Conservation (phyloP, 2,329 filamentous ascomycete species). For the Aspergillaceae sp. region DNA sequence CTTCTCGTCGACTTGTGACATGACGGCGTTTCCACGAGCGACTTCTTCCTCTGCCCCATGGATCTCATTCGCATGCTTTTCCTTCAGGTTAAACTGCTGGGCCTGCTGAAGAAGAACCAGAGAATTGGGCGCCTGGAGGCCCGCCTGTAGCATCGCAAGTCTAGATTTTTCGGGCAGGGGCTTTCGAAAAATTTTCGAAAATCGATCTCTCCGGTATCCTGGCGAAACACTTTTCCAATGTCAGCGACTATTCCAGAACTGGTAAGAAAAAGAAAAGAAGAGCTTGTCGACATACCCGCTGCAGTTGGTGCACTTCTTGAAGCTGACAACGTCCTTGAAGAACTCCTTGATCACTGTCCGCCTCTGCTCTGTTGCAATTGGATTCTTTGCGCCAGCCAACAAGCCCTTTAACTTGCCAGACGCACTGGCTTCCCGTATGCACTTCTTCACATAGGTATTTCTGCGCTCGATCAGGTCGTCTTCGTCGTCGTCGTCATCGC, state of each 20-base stretch:
- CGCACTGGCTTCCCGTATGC: slow-evolving; percentile 54
- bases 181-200: slow-evolving; percentile 89
- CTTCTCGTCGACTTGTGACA: slow-evolving; percentile 23
- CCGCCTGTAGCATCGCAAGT: slow-evolving; percentile 62
- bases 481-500: slow-evolving; percentile 53
- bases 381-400: slow-evolving; percentile 60
- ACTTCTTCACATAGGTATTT: slow-evolving; percentile 62
- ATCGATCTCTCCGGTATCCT: slow-evolving; percentile 77
- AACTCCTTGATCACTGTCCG: slow-evolving; percentile 73
- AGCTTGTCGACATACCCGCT: slow-evolving; percentile 36
- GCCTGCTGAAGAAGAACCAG: slow-evolving; percentile 51
- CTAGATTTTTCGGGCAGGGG: slow-evolving; percentile 65
- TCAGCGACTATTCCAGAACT: not conserved
- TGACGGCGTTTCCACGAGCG: slow-evolving; percentile 43
- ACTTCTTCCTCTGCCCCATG: slow-evolving; percentile 53
- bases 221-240: slow-evolving; percentile 57
- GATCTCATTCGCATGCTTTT: slow-evolving; percentile 33
- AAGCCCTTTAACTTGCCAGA: slow-evolving; percentile 35
- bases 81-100: slow-evolving; percentile 30
- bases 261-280: not conserved
- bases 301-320: slow-evolving; percentile 61
- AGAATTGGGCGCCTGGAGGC: slow-evolving; percentile 62
- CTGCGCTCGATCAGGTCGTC: slow-evolving; percentile 46
- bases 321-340: slow-evolving; percentile 60
- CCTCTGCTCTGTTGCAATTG: slow-evolving; percentile 69